phyloP scores from a whole-genome alignment of 2,329 filamentous ascomycete genomes.

The Aspergillus spinulosporus region DNA sequence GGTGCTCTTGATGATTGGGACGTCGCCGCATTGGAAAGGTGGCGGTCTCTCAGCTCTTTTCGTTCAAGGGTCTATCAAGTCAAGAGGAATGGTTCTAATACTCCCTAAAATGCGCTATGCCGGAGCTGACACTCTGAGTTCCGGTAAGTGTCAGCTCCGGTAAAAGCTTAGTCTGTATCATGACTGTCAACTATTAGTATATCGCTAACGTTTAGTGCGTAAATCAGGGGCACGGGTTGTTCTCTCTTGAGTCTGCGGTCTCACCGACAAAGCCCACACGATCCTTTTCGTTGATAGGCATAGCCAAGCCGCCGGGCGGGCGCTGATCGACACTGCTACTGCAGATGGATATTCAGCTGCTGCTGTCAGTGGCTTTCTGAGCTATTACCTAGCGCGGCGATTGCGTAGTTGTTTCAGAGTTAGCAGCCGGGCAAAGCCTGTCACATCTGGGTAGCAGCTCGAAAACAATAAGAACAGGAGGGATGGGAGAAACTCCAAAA shows the following conservation, averaged over 20 bases:
- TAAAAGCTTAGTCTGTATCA: neutral
- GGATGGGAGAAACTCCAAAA: neutral
- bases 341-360: neutral
- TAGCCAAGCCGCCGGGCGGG: constrained; percentile 1
- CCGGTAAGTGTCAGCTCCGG: neutral
- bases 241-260: neutral
- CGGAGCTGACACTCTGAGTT: neutral
- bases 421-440: neutral
- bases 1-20: too few relatives aligned
- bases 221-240: neutral
- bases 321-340: neutral
- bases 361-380: neutral
- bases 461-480: neutral
- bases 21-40: too few relatives aligned
- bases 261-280: neutral
- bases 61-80: too few relatives aligned
- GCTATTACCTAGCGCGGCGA: neutral
- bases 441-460: neutral
- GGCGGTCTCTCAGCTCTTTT: too few relatives aligned
- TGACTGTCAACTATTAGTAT: neutral
- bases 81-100: too few relatives aligned
- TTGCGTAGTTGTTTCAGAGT: neutral
- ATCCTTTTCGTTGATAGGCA: constrained; percentile 1
- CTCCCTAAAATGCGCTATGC: neutral
- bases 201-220: neutral